phyloP scores from a whole-genome alignment of 2,329 filamentous ascomycete genomes.

The Penicillium sp. region DNA sequence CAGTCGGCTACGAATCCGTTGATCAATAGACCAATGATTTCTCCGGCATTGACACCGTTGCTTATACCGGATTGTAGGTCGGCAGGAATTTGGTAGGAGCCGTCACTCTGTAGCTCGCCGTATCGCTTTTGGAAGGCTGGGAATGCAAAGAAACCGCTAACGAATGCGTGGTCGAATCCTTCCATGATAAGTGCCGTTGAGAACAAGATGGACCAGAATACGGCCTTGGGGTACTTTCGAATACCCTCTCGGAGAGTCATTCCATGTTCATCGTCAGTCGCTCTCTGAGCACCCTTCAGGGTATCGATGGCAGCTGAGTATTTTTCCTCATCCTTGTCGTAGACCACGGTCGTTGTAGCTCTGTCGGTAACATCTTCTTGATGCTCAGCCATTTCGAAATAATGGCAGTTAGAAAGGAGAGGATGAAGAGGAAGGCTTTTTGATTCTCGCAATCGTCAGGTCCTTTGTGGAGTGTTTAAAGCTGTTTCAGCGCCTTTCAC shows the following conservation, averaged over 20 bases:
- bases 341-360: constrained; percentile 6
- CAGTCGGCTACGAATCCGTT: constrained; percentile 23
- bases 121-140: constrained; percentile 26
- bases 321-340: constrained; percentile 13
- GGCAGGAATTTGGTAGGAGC: constrained; percentile 25
- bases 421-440: neutral
- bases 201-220: constrained; percentile 23
- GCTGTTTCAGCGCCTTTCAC: neutral
- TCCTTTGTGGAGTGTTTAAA: neutral
- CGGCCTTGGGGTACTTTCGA: constrained; percentile 22
- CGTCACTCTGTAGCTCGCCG: constrained; percentile 12
- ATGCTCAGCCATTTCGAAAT: constrained; percentile 10
- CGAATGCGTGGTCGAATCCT: constrained; percentile 29
- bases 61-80: constrained; percentile 27
- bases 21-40: constrained; percentile 28
- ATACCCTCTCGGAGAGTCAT: constrained; percentile 17
- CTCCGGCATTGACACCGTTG: constrained; percentile 27
- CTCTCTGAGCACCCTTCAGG: constrained; percentile 15
- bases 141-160: constrained; percentile 32
- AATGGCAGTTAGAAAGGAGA: neutral
- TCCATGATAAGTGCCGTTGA: constrained; percentile 26
- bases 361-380: constrained; percentile 13
- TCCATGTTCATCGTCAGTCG: constrained; percentile 14
- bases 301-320: constrained; percentile 1
- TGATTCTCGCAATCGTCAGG: neutral